Percentiles rank a stretch among this genome's conserved stretches.
phyloP scores from a whole-genome alignment of 1,284 basidiomycete species.

The Lignosus rhinocerotis region DNA sequence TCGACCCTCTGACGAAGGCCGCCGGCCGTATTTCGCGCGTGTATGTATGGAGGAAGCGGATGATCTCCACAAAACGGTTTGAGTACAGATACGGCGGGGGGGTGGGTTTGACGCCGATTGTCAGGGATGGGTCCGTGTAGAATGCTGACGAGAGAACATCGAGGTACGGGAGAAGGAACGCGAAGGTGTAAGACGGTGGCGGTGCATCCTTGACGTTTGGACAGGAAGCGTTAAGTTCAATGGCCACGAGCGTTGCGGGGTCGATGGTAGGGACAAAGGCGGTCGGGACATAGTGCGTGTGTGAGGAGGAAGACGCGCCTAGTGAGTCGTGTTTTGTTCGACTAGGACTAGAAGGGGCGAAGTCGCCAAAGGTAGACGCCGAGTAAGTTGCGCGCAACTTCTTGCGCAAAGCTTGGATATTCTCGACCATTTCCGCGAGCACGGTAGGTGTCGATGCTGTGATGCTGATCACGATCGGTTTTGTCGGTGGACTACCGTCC shows the following conservation, averaged over 20 bases:
- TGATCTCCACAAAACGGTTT: constrained; percentile 59
- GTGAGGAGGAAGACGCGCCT: constrained; percentile 5
- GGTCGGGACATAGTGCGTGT: neutral
- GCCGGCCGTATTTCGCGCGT: constrained; percentile 31
- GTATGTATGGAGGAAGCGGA: constrained; percentile 44
- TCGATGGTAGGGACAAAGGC: constrained; percentile 11
- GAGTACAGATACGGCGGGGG: constrained; percentile 72
- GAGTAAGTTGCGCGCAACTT: constrained; percentile 35
- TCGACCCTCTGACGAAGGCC: constrained; percentile 14
- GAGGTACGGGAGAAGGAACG: constrained; percentile 48
- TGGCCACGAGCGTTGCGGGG: constrained; percentile 38
- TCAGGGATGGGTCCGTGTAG: constrained; percentile 51
- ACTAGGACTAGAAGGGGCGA: constrained; percentile 11
- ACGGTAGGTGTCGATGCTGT: constrained; percentile 55
- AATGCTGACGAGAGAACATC: constrained; percentile 50
- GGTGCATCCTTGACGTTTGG: constrained; percentile 70
- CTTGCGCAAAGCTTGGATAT: constrained; percentile 58
- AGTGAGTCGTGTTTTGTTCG: constrained; percentile 8
- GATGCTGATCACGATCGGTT: constrained; percentile 78
- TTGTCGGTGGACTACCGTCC: constrained; percentile 35
- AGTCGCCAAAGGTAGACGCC: constrained; percentile 17
- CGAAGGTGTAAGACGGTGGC: constrained; percentile 64
- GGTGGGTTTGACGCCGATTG: constrained; percentile 79
- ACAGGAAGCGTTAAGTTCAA: constrained; percentile 81
- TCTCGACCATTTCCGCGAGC: constrained; percentile 54